phyloP scores from a whole-genome alignment of 371 early-diverging fungal genomes.

The Globomyces sp. region DNA sequence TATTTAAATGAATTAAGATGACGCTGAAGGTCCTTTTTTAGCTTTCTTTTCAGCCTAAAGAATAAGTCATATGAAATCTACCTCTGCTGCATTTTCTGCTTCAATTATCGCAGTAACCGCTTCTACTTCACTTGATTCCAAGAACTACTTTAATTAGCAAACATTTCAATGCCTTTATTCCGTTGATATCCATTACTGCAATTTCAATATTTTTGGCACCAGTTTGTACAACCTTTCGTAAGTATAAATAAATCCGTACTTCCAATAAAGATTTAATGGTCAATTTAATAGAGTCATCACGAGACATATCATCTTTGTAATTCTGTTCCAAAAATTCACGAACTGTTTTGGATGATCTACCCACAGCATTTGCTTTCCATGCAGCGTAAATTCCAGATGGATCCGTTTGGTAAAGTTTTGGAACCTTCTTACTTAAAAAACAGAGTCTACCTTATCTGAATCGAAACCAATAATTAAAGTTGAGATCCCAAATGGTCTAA shows the following conservation, averaged over 20 bases:
- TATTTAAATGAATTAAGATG: too few relatives aligned
- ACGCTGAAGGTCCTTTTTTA: conserved; percentile 16
- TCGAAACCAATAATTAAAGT: conserved; percentile 93
- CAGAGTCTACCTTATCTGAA: conserved; percentile 58
- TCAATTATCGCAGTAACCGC: conserved; percentile 82
- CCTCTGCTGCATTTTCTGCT: conserved; percentile 90
- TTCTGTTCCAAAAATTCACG: conserved; percentile 98
- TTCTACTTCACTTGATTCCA: conserved; percentile 82
- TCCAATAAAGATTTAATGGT: conserved; percentile 90
- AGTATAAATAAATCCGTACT: conserved; percentile 35
- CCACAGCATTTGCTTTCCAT: conserved; percentile 98
- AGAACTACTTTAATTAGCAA: conserved; percentile 44
- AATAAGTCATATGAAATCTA: conserved; percentile 38
- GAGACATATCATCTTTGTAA: conserved; percentile 78
- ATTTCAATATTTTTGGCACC: conserved; percentile 98
- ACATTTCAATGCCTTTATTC: conserved; percentile 43
- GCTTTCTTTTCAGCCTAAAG: conserved; percentile 33
- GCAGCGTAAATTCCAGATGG: conserved; percentile 99
- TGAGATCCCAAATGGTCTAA: conserved; percentile 99
- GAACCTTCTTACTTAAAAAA: conserved; percentile 27
- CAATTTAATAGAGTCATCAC: conserved; percentile 84
- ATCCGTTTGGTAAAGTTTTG: conserved; percentile 97
- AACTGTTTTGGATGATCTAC: conserved; percentile 95
- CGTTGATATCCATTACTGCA: conserved; percentile 80
- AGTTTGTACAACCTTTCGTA: conserved; percentile 73